Conservation (phyloP, 768 basidiomycete species). For the Mycena epipterygia region DNA sequence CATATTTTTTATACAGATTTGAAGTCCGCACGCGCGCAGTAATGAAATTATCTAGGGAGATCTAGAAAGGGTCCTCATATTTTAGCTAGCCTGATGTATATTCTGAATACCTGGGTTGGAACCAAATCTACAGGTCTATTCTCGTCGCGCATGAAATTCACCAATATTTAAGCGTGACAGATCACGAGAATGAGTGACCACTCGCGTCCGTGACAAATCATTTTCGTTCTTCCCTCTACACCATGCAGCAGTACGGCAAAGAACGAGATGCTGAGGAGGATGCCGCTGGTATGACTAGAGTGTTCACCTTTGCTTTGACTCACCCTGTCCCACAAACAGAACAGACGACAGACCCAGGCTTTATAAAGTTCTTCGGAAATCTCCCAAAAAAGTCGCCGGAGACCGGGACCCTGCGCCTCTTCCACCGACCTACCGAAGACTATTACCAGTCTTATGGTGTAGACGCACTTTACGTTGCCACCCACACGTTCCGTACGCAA, state of each 20-base stretch:
- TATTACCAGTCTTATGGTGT: conserved; percentile 92
- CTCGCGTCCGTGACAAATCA: conserved; percentile 16
- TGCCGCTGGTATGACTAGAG: not conserved
- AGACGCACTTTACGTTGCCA: conserved; percentile 91
- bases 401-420: conserved; percentile 88
- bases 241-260: conserved; percentile 56
- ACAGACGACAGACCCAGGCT: conserved; percentile 81
- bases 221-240: not conserved
- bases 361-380: conserved; percentile 76
- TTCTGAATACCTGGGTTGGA: no score
- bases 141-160: no score
- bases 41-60: no score
- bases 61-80: no score
- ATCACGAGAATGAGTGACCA: not conserved
- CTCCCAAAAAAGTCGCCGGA: conserved; percentile 79
- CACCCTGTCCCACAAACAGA: conserved; percentile 54
- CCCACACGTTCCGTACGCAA: conserved; percentile 87
- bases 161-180: no score
- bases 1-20: no score
- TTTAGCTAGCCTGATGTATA: no score
- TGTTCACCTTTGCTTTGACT: not conserved
- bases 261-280: conserved; percentile 62
- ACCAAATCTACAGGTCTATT: no score
- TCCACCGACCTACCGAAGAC: conserved; percentile 71
- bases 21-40: no score